Evolutionary conservation across 2,329 filamentous ascomycete species (phyloP).

Genomic region (Tolypocladium tundrense): DNA sequence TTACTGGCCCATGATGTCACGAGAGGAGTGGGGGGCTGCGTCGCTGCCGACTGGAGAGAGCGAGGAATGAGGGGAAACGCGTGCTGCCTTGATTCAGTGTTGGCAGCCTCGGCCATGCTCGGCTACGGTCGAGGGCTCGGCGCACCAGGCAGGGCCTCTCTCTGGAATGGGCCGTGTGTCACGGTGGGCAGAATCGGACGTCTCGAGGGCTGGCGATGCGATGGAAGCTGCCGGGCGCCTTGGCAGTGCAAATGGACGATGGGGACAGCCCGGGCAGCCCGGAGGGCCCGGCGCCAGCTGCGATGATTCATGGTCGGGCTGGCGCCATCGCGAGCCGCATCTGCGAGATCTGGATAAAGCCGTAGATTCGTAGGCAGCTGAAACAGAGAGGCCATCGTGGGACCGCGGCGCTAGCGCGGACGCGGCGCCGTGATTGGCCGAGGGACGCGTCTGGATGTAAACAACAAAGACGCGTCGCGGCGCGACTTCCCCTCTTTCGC

Average conservation of each 20-base stretch:
- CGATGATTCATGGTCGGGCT: too few species aligned
- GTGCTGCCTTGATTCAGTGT: neutral
- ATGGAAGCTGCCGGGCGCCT: neutral
- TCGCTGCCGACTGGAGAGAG: neutral
- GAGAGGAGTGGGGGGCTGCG: neutral
- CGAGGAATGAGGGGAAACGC: neutral
- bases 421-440: neutral
- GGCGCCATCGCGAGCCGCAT: neutral
- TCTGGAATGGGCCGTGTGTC: neutral
- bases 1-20: neutral
- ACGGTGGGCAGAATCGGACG: neutral
- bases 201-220: neutral
- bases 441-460: neutral
- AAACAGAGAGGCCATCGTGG: neutral
- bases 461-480: neutral
- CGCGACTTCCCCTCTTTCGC: neutral
- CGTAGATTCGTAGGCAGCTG: neutral
- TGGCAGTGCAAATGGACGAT: neutral
- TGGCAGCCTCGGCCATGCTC: neutral
- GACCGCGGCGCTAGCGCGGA: neutral
- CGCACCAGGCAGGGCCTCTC: neutral
- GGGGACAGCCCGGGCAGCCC: neutral
- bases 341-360: neutral
- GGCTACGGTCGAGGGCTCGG: neutral
- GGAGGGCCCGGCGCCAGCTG: too few species aligned